Conservation (phyloP, 192 early-diverging fungal species). For the Cetraspora pellucida region DNA sequence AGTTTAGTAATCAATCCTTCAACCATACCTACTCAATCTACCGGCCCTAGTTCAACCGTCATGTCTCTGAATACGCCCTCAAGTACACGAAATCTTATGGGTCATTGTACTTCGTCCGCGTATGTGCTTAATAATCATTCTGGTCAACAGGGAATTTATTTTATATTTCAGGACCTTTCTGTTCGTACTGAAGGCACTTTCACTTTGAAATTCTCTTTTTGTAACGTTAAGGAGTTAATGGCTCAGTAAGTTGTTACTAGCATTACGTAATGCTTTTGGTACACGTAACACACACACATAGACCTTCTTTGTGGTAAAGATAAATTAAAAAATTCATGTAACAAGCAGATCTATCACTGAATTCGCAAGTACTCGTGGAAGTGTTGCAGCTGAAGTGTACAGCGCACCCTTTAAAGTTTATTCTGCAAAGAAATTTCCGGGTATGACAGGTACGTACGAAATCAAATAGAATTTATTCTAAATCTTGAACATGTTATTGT, state of each 20-base stretch:
- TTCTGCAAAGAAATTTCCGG: conserved; percentile 78
- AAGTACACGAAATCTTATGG: conserved; percentile 68
- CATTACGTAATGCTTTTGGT: no score
- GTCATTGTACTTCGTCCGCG: conserved; percentile 67
- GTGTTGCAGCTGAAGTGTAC: conserved; percentile 53
- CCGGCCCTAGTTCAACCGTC: conserved; percentile 16
- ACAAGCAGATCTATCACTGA: conserved; percentile 17
- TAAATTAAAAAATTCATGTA: conserved; percentile 2
- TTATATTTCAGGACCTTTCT: conserved; percentile 80
- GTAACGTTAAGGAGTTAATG: conserved; percentile 60
- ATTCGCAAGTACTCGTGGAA: conserved; percentile 38
- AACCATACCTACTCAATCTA: conserved; percentile 32
- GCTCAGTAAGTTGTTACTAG: conserved; percentile 38
- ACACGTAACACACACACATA: no score
- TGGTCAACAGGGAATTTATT: conserved; percentile 70
- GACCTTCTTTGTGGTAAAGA: no score
- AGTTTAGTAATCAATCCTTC: conserved; percentile 45
- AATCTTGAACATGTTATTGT: neutral
- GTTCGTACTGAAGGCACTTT: conserved; percentile 76
- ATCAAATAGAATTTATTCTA: neutral
- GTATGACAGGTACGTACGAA: conserved; percentile 62
- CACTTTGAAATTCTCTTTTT: conserved; percentile 70
- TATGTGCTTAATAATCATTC: conserved; percentile 66
- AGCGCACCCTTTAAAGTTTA: conserved; percentile 71
- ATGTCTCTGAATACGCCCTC: conserved; percentile 32